Evolutionary conservation across 345 rosid genomes (phyloP).

Genomic region (Melaleuca quinquenervia): DNA sequence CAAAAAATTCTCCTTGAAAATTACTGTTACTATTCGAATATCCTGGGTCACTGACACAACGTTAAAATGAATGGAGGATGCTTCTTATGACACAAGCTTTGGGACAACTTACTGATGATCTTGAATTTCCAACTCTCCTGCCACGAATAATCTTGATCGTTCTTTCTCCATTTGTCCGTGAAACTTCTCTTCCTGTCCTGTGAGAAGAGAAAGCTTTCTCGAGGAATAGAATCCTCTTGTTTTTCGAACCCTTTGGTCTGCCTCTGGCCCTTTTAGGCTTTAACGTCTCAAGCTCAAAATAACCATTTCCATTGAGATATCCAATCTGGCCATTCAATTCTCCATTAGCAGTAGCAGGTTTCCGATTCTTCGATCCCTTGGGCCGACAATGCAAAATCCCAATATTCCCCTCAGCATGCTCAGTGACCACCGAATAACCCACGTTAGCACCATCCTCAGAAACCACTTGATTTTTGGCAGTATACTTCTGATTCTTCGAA

Average conservation of each 20-base stretch:
- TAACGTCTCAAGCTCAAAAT: not conserved
- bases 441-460: not conserved
- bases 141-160: not conserved
- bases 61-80: not conserved
- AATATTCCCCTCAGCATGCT: not conserved
- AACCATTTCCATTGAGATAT: not conserved
- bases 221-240: not conserved
- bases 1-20: not conserved
- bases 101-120: not conserved
- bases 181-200: not conserved
- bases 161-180: not conserved
- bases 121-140: not conserved
- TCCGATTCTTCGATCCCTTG: not conserved
- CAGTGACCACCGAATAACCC: not conserved
- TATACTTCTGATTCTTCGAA: not conserved
- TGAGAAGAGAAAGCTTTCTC: not conserved
- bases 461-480: not conserved
- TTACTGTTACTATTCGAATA: not conserved
- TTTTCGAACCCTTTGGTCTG: conserved; percentile 4
- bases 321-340: not conserved
- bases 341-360: not conserved
- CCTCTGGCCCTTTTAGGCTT: not conserved
- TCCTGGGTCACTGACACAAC: not conserved
- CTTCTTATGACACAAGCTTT: not conserved
- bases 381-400: not conserved